A percentile compares a stretch with the other conserved stretches of the same genome.
Evolutionary conservation across 2,329 filamentous ascomycete genomes (phyloP).

Genomic region (Drechslera avenae): DNA sequence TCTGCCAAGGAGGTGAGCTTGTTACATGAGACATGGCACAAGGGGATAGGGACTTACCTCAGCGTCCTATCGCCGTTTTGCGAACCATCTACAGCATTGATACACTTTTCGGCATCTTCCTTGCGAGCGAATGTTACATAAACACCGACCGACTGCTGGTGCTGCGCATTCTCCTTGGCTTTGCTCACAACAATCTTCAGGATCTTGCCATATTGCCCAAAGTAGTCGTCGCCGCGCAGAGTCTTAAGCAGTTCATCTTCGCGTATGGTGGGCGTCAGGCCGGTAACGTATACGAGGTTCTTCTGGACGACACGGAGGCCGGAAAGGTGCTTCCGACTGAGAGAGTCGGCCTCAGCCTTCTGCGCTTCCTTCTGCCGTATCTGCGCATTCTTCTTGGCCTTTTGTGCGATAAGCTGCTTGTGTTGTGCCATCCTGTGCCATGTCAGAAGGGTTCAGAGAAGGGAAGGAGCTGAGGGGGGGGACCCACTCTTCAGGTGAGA

Average conservation of each 20-base stretch:
- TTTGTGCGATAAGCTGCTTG: constrained; percentile 74
- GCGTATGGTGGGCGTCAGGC: constrained; percentile 85
- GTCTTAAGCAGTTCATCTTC: constrained; percentile 93
- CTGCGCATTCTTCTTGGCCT: constrained; percentile 91
- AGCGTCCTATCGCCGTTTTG: constrained; percentile 86
- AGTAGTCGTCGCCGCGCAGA: constrained; percentile 87
- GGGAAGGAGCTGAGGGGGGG: constrained; percentile 19
- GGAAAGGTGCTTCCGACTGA: constrained; percentile 93
- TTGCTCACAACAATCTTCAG: constrained; percentile 99
- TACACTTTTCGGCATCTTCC: constrained; percentile 87
- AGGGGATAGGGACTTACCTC: constrained; percentile 58
- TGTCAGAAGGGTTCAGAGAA: constrained; percentile 28
- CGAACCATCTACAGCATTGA: constrained; percentile 88
- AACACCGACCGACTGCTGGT: constrained; percentile 87
- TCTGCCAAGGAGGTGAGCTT: constrained; percentile 46
- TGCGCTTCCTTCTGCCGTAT: constrained; percentile 92
- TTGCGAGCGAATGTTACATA: constrained; percentile 98
- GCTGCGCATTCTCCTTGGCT: constrained; percentile 73
- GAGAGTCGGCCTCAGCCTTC: constrained; percentile 93
- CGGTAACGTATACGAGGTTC: constrained; percentile 97
- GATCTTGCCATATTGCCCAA: constrained; percentile 97
- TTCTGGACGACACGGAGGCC: constrained; percentile 97
- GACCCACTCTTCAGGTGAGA: constrained; percentile 90
- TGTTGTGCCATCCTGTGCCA: constrained; percentile 70
- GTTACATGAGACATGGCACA: constrained; percentile 2